A percentile compares a stretch with the other conserved stretches of the same genome.
These are phyloP conservation scores for Aspergillus sclerotiicarbonarius DNA, from an alignment of 495 filamentous ascomycete genomes.

Conservation along the genomic window DNA sequence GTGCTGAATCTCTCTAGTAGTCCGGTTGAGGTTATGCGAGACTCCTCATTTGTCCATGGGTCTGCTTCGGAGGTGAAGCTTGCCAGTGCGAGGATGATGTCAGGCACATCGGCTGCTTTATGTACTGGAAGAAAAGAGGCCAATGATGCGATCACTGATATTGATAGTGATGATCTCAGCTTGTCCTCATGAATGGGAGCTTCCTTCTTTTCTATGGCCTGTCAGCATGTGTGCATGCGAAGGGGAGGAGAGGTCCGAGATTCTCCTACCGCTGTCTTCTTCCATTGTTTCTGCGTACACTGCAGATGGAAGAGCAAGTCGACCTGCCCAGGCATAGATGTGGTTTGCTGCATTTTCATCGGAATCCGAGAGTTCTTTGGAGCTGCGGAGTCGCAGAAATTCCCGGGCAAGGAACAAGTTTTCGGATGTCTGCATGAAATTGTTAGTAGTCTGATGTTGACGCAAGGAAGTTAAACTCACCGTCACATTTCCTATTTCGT, in stretches of 20 bases:
- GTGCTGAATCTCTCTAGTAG: slow-evolving; percentile 42
- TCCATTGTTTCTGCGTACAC: slow-evolving; percentile 33
- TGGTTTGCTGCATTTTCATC: slow-evolving; percentile 29
- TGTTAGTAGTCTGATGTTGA: slow-evolving; percentile 7
- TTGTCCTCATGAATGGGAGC: slow-evolving; percentile 18
- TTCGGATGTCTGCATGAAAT: slow-evolving; percentile 26
- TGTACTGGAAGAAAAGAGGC: slow-evolving; percentile 17
- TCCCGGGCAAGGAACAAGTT: slow-evolving; percentile 29
- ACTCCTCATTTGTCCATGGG: slow-evolving; percentile 52
- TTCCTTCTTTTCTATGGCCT: slow-evolving; percentile 17
- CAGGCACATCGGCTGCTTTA: slow-evolving; percentile 16
- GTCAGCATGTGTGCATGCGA: slow-evolving; percentile 1
- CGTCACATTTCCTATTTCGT: slow-evolving; percentile 19
- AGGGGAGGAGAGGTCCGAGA: background rate
- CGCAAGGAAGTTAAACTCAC: slow-evolving; percentile 15
- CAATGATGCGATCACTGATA: slow-evolving; percentile 32
- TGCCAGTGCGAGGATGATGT: slow-evolving; percentile 36
- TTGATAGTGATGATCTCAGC: slow-evolving; percentile 25
- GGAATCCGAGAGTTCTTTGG: slow-evolving; percentile 15
- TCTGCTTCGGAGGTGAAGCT: slow-evolving; percentile 51
- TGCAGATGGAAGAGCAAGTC: slow-evolving; percentile 31
- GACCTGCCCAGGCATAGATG: slow-evolving; percentile 38
- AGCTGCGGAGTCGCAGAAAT: slow-evolving; percentile 23
- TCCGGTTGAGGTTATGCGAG: slow-evolving; percentile 26
- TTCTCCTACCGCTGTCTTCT: slow-evolving; percentile 26